Evolutionary conservation across 2,329 filamentous ascomycete species (phyloP), one percentile per base, ranked within the genome.

Genomic region (Fusarium sp.): DNA sequence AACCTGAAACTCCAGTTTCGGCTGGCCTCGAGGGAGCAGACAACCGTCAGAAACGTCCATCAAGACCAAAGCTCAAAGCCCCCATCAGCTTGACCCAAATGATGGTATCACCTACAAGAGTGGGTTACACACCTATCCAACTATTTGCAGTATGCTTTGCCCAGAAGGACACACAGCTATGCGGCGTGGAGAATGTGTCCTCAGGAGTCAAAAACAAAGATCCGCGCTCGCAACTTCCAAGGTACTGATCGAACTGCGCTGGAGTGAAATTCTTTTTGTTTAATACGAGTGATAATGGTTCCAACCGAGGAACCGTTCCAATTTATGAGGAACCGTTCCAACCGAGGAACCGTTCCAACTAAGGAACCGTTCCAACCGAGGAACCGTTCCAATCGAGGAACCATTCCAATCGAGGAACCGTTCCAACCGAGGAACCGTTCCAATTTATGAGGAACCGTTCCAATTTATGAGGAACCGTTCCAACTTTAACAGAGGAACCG

Each of bases 101-200:
- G 1, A 17, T 1, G 3, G 7, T 4, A 14, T 15, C 7, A 18
- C 9, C 2, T 1, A 6, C 5, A 9, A 20, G 1, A 33, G 11
- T 8, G 1, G 2, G 7, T 5, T 7, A 33, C 44, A 1, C 20
- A 50, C 44, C 44, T 50, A 34, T 42, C 44, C 53, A 57, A 7
- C 53, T 34, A 3, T 33, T 9, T 9, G 14, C 15, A 7, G 34
- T 33, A 4, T 17, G 7, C 7, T 26, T 57, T 1, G 24, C 53
- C 53, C 9, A 56, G 7, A 57, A 57, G 0, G 53, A 57, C 10
- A 57, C 5, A 6, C 1, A n/a, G 8, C 11, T 9, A 2, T 1
- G 8, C 6, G 8, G 2, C 2, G 18, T 6, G 4, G 26, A 1
- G 6, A 24, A 1, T 4, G 2, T 1, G 1, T 26, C 4, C 18